Evolutionary conservation across 306 rosid species (phyloP).

Genomic region (Canavalia gladiata): DNA sequence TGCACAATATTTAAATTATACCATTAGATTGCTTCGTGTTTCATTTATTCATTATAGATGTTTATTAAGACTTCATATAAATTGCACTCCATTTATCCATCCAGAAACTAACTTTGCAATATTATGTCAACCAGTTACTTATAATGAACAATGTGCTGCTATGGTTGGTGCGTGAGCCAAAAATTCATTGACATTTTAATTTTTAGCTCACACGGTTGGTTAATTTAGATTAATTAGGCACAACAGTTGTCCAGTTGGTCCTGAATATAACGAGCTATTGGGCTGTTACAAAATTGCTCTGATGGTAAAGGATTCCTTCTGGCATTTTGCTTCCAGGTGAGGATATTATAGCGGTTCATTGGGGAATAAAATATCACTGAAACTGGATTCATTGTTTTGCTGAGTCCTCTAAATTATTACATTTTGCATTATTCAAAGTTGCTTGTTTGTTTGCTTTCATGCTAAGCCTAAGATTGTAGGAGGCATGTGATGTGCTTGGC

Average conservation of each 20-base stretch:
- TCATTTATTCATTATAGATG: slow-evolving; percentile 38
- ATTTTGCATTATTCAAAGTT: slow-evolving; percentile 35
- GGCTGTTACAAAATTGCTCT: slow-evolving; percentile 19
- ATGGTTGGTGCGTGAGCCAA: not conserved
- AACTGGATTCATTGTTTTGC: slow-evolving; percentile 16
- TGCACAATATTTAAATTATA: slow-evolving; percentile 17
- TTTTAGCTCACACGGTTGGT: slow-evolving; percentile 16
- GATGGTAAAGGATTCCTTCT: slow-evolving; percentile 36
- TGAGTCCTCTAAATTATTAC: slow-evolving; percentile 30
- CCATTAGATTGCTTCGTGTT: slow-evolving; percentile 4
- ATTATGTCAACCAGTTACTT: not conserved
- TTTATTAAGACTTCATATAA: slow-evolving; percentile 23
- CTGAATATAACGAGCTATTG: slow-evolving; percentile 24
- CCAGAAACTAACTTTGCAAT: slow-evolving; percentile 12
- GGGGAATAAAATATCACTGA: slow-evolving; percentile 22
- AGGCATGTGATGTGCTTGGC: slow-evolving; percentile 24
- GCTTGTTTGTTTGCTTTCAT: slow-evolving; percentile 36
- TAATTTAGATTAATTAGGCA: slow-evolving; percentile 40
- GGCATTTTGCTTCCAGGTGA: slow-evolving; percentile 37
- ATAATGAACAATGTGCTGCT: slow-evolving; percentile 10
- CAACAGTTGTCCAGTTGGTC: slow-evolving; percentile 17
- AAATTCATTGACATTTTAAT: slow-evolving; percentile 11
- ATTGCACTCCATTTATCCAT: not conserved
- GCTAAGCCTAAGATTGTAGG: slow-evolving; percentile 38
- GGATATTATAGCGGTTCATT: slow-evolving; percentile 19